These are phyloP conservation scores for Botrytis elliptica DNA, from an alignment of 2,329 filamentous ascomycete species.

Conservation along the genomic window DNA sequence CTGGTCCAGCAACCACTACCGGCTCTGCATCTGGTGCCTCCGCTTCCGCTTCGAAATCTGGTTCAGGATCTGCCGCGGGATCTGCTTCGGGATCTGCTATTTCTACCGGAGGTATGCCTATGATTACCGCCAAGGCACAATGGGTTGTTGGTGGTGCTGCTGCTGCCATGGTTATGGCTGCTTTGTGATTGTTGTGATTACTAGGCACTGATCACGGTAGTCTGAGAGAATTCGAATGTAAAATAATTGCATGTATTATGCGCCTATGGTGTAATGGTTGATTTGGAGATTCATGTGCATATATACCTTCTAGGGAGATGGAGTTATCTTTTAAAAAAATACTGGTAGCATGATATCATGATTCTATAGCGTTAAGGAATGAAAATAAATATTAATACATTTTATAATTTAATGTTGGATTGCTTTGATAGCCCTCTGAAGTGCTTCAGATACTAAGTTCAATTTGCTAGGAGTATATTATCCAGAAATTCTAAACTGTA, in stretches of 20 bases:
- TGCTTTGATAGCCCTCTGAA: neutral
- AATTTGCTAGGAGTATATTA: neutral
- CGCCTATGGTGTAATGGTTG: neutral
- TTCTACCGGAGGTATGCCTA: conserved; percentile 28
- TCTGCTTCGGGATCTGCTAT: conserved; percentile 17
- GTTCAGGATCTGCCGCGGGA: neutral
- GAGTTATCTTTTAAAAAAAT: neutral
- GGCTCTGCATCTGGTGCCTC: neutral
- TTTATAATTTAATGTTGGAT: neutral
- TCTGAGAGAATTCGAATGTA: neutral
- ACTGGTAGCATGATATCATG: neutral
- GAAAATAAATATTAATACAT: neutral
- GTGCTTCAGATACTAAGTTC: neutral
- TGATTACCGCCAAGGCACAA: conserved; percentile 33
- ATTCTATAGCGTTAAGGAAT: neutral
- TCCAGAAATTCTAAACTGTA: neutral
- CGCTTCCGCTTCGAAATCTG: neutral
- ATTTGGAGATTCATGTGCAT: neutral
- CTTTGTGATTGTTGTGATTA: conserved; percentile 22
- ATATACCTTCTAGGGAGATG: neutral
- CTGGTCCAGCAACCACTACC: conserved; percentile 17
- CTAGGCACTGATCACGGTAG: neutral
- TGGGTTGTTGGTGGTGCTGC: conserved; percentile 33
- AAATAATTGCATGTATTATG: neutral
- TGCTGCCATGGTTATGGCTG: conserved; percentile 34